Percentiles rank a stretch among this genome's conserved stretches.
phyloP scores from a whole-genome alignment of 2,329 filamentous ascomycete genomes.

The Talaromyces islandicus region DNA sequence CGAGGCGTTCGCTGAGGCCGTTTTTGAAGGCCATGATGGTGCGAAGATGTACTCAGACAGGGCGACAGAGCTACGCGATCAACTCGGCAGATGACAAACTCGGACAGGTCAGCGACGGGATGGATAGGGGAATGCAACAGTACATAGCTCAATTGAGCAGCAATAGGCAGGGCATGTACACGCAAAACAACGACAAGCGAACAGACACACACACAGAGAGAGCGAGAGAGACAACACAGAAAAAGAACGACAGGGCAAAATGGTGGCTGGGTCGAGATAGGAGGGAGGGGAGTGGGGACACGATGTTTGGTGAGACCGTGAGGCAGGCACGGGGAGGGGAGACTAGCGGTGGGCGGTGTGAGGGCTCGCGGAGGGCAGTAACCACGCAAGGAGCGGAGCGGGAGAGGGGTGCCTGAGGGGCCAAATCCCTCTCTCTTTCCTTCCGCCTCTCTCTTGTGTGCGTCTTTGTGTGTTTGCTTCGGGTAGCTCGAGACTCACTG shows the following conservation, averaged over 20 bases:
- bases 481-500: neutral
- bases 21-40: conserved; percentile 59
- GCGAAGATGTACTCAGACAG: conserved; percentile 5
- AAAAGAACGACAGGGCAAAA: neutral
- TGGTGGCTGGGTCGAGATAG: neutral
- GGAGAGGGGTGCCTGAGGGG: conserved; percentile 9
- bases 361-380: conserved; percentile 5
- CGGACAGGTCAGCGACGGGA: conserved; percentile 6
- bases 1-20: conserved; percentile 61
- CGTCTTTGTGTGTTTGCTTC: neutral
- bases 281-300: conserved; percentile 2
- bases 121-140: neutral
- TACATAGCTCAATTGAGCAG: conserved; percentile 1
- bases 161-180: neutral
- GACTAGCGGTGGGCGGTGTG: conserved; percentile 10
- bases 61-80: neutral
- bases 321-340: conserved; percentile 4
- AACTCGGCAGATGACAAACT: neutral
- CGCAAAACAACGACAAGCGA: neutral
- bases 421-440: neutral
- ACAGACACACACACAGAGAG: neutral
- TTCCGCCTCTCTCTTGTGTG: neutral
- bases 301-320: conserved; percentile 3
- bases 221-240: neutral
- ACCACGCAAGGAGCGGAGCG: conserved; percentile 5